Evolutionary conservation across 768 basidiomycete species (phyloP).

Genomic region (Naematelia encephala): DNA sequence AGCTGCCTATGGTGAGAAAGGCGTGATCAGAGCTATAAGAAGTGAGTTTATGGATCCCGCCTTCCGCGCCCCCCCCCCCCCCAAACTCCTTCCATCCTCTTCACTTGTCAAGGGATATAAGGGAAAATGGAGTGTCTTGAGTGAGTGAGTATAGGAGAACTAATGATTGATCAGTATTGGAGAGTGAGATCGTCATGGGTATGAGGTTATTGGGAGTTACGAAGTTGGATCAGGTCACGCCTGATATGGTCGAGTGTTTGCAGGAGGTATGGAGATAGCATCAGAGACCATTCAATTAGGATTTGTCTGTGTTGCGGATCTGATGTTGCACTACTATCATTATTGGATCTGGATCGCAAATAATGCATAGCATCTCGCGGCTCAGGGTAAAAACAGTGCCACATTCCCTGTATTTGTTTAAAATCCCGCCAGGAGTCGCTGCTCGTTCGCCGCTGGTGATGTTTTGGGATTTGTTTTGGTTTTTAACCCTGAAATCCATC

Average conservation of each 20-base stretch:
- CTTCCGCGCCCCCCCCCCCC: neutral
- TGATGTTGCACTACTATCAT: neutral
- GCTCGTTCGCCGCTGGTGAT: neutral
- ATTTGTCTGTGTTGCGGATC: too few species aligned
- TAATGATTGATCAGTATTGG: constrained; percentile 37
- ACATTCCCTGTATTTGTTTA: neutral
- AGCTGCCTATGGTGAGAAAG: constrained; percentile 52
- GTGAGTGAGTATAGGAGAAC: too few species aligned
- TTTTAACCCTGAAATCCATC: neutral
- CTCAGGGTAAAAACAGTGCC: too few species aligned
- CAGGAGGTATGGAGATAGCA: constrained; percentile 37
- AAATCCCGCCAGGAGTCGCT: neutral
- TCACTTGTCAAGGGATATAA: neutral
- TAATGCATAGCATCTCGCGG: too few species aligned
- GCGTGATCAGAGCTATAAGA: constrained; percentile 46
- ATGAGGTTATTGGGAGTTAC: constrained; percentile 46
- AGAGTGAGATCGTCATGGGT: constrained; percentile 46
- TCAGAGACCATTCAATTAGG: too few species aligned
- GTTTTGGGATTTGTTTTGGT: neutral
- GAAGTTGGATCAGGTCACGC: constrained; percentile 34
- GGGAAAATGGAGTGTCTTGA: neutral
- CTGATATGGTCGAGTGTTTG: constrained; percentile 44
- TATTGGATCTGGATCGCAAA: too few species aligned
- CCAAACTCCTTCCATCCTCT: neutral
- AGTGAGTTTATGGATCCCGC: constrained; percentile 33